Percentiles rank a stretch among this genome's conserved stretches.
phyloP scores from a whole-genome alignment of 2,329 filamentous ascomycete species.

The Calonectria ilicicola region DNA sequence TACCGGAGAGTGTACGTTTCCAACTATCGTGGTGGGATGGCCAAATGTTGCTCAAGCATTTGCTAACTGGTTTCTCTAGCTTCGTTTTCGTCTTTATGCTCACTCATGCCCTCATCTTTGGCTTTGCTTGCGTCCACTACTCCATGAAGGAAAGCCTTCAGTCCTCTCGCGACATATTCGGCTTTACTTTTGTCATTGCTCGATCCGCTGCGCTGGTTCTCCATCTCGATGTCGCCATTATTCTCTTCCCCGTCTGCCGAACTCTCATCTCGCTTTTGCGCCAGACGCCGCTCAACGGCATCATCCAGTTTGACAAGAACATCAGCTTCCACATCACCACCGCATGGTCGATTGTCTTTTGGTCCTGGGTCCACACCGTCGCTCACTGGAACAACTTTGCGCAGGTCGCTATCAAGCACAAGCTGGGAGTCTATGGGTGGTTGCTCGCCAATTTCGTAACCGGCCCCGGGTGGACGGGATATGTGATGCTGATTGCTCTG shows the following conservation, averaged over 20 bases:
- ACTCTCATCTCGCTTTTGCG: conserved; percentile 85
- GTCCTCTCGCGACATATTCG: conserved; percentile 75
- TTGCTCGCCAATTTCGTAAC: conserved; percentile 82
- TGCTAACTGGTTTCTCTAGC: conserved; percentile 55
- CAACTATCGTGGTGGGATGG: not conserved
- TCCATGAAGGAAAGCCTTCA: conserved; percentile 81
- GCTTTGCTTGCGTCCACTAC: conserved; percentile 85
- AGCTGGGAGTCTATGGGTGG: conserved; percentile 82
- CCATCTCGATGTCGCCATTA: conserved; percentile 83
- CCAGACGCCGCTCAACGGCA: conserved; percentile 85
- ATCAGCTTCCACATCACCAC: conserved; percentile 89
- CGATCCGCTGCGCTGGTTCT: conserved; percentile 81
- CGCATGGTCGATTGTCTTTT: conserved; percentile 90
- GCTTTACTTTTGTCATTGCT: conserved; percentile 81
- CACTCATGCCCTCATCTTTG: conserved; percentile 81
- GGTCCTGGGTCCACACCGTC: conserved; percentile 87
- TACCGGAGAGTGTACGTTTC: conserved; percentile 78
- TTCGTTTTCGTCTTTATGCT: conserved; percentile 82
- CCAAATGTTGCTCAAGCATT: not conserved
- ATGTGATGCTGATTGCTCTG: conserved; percentile 83
- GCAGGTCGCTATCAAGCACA: conserved; percentile 79
- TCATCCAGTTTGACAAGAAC: conserved; percentile 91
- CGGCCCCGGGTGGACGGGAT: conserved; percentile 87
- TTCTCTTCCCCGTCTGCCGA: conserved; percentile 85
- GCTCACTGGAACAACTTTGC: conserved; percentile 91